A percentile compares a stretch with the other conserved stretches of the same genome.
Conservation (phyloP, 2,329 filamentous ascomycete genomes). For the Fusarium avenaceum region DNA sequence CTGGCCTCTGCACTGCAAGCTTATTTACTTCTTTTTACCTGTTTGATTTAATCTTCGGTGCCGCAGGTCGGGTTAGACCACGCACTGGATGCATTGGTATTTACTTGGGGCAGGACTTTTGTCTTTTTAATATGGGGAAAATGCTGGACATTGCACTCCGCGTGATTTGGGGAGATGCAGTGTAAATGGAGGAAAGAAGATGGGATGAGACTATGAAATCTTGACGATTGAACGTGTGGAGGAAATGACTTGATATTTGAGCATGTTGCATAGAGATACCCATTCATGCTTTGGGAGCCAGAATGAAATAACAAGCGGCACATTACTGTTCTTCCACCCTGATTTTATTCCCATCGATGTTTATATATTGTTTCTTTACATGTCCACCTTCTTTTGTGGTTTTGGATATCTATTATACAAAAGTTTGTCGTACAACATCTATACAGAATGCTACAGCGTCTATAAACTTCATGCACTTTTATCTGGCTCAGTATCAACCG, state of each 20-base stretch:
- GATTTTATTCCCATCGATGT: neutral
- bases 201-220: constrained; percentile 42
- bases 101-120: constrained; percentile 31
- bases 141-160: constrained; percentile 48
- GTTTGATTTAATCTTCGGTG: constrained; percentile 40
- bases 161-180: constrained; percentile 28
- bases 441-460: neutral
- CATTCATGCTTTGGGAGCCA: constrained; percentile 48
- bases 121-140: constrained; percentile 39
- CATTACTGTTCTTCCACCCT: constrained; percentile 45
- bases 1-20: constrained; percentile 9
- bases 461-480: constrained; percentile 6
- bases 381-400: neutral
- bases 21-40: constrained; percentile 14
- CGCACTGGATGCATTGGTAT: constrained; percentile 50
- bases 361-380: neutral
- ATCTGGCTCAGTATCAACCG: neutral
- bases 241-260: constrained; percentile 44
- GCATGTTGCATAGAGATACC: constrained; percentile 54
- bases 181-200: constrained; percentile 30
- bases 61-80: constrained; percentile 50
- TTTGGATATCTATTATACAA: constrained; percentile 13
- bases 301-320: constrained; percentile 50
- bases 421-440: neutral
- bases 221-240: constrained; percentile 46